Evolutionary conservation across 2,329 filamentous ascomycete species (phyloP).

Genomic region (Trichocomaceae sp.): DNA sequence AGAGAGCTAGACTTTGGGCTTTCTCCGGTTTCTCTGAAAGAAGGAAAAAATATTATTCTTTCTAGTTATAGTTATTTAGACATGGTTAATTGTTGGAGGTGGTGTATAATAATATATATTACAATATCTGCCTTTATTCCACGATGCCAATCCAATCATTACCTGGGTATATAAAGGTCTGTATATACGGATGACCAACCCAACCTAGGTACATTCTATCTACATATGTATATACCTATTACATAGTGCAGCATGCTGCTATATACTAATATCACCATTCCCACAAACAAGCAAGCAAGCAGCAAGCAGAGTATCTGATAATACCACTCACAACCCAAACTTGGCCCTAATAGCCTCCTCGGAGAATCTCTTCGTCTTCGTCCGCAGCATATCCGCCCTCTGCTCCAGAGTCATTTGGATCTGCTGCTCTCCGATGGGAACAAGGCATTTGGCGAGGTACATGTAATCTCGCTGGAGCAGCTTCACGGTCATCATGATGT

Average conservation of each 20-base stretch:
- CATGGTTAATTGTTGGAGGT: background rate
- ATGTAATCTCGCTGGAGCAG: conserved; percentile 66
- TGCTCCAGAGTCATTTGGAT: conserved; percentile 59
- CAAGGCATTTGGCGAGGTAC: conserved; percentile 61
- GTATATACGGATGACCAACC: background rate
- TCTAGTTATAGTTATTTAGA: background rate
- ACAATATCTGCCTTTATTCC: background rate
- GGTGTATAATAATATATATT: conserved; percentile 11
- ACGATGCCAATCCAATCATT: no score
- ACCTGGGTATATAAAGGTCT: no score
- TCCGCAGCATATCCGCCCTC: conserved; percentile 55
- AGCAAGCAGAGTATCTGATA: no score
- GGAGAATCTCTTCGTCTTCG: conserved; percentile 59
- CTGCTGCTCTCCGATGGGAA: conserved; percentile 64
- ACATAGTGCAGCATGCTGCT: background rate
- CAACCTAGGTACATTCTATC: background rate
- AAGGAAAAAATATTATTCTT: background rate
- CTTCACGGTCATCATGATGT: conserved; percentile 65
- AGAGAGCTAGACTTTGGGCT: conserved; percentile 38
- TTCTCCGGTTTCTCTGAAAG: background rate
- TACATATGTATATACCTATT: conserved; percentile 1
- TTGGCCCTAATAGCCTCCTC: conserved; percentile 53
- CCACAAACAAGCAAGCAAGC: no score
- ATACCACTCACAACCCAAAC: conserved; percentile 2
- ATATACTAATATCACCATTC: no score